Percentiles rank a stretch among this genome's conserved stretches.
Evolutionary conservation across 768 basidiomycete genomes (phyloP).

Genomic region (Pulveroboletus sp.): DNA sequence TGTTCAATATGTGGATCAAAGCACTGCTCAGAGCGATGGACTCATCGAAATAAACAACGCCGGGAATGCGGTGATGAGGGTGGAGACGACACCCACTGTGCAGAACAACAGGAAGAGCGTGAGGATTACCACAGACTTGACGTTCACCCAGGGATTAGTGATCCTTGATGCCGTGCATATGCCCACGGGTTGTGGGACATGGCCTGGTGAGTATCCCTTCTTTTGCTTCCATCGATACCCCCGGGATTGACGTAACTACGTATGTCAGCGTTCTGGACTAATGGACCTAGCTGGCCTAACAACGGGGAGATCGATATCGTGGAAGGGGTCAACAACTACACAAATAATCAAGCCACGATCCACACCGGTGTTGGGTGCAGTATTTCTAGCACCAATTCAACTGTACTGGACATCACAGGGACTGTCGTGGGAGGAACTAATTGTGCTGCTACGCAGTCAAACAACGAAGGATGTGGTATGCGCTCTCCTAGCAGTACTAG

Average conservation of each 20-base stretch:
- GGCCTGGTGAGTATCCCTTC: conserved; percentile 49
- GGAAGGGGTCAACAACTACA: conserved; percentile 80
- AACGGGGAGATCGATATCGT: conserved; percentile 81
- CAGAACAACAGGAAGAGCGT: conserved; percentile 68
- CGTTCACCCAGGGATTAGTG: conserved; percentile 64
- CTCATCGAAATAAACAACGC: conserved; percentile 62
- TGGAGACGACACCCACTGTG: conserved; percentile 79
- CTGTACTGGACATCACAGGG: conserved; percentile 54
- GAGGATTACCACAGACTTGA: conserved; percentile 63
- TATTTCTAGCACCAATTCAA: conserved; percentile 46
- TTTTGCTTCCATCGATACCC: neutral
- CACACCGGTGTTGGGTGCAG: conserved; percentile 73
- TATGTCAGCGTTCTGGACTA: conserved; percentile 43
- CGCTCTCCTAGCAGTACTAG: conserved; percentile 55
- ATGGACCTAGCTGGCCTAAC: conserved; percentile 44
- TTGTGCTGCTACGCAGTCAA: conserved; percentile 65
- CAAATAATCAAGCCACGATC: conserved; percentile 76
- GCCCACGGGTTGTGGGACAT: conserved; percentile 86
- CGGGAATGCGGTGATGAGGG: conserved; percentile 82
- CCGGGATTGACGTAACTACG: neutral
- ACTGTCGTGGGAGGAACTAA: conserved; percentile 65
- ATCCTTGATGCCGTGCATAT: conserved; percentile 85
- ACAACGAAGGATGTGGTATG: conserved; percentile 80
- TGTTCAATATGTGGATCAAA: conserved; percentile 64
- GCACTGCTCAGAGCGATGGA: conserved; percentile 53